These are phyloP conservation scores for Phialophora tarda DNA, from an alignment of 2,329 filamentous ascomycete species.

Conservation along the genomic window DNA sequence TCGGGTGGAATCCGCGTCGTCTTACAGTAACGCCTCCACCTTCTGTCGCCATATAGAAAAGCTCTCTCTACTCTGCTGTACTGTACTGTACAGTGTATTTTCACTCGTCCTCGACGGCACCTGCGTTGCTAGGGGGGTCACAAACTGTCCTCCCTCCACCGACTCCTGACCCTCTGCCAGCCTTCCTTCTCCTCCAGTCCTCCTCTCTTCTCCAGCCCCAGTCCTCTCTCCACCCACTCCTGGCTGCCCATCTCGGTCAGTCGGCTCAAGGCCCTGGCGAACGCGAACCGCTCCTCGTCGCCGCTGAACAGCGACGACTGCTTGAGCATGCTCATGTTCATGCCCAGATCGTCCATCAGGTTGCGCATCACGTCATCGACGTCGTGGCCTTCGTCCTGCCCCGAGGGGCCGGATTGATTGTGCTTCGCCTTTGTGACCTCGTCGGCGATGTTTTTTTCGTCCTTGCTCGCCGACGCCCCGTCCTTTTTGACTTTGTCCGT, in stretches of 20 bases:
- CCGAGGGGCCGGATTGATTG: neutral
- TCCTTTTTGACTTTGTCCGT: conserved; percentile 41
- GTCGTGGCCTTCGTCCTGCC: conserved; percentile 54
- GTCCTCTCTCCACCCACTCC: conserved; percentile 88
- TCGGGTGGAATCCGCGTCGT: no score
- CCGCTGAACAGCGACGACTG: conserved; percentile 86
- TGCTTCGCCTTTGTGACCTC: conserved; percentile 50
- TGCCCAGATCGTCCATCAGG: conserved; percentile 85
- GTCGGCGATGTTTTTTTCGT: conserved; percentile 43
- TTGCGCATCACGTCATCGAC: conserved; percentile 74
- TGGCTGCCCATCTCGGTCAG: conserved; percentile 91
- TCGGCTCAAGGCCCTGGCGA: conserved; percentile 83
- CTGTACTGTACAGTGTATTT: no score
- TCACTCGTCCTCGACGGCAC: neutral
- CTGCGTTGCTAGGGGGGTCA: conserved; percentile 34
- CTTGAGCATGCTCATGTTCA: conserved; percentile 84
- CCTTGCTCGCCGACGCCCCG: conserved; percentile 35
- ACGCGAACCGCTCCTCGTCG: conserved; percentile 95
- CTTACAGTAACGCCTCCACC: no score
- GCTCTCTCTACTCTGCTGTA: neutral
- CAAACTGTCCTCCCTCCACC: conserved; percentile 58
- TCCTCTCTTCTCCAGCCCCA: conserved; percentile 55
- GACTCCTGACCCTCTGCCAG: conserved; percentile 56
- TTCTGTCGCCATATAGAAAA: no score
- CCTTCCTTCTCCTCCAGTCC: conserved; percentile 54